Percentiles rank a stretch among this genome's conserved stretches.
Evolutionary conservation across 371 early-diverging fungal species (phyloP).

Genomic region (Capillidium heterosporum): DNA sequence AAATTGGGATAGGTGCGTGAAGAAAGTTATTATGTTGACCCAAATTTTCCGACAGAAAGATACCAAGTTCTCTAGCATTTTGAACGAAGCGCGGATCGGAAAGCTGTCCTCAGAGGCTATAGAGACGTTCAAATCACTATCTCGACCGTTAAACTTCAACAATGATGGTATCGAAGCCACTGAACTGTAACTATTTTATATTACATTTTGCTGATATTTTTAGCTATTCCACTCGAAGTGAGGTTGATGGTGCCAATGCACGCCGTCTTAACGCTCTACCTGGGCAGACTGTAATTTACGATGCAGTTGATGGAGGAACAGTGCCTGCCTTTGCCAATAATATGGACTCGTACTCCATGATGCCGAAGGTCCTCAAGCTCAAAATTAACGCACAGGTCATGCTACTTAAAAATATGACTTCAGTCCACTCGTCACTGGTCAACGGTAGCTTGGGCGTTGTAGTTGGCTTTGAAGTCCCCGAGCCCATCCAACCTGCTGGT

Average conservation of each 20-base stretch:
- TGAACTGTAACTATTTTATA: constrained; percentile 33
- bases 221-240: constrained; percentile 32
- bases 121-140: constrained; percentile 22
- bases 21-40: constrained; percentile 23
- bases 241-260: constrained; percentile 54
- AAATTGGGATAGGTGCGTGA: constrained; percentile 37
- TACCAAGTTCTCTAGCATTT: constrained; percentile 29
- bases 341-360: constrained; percentile 24
- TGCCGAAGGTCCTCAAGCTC: constrained; percentile 33
- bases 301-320: constrained; percentile 20
- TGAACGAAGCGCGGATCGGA: constrained; percentile 46
- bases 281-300: constrained; percentile 17
- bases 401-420: constrained; percentile 55
- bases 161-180: constrained; percentile 49
- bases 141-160: constrained; percentile 23
- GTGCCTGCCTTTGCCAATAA: not conserved
- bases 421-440: constrained; percentile 27
- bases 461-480: constrained; percentile 19
- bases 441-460: constrained; percentile 76
- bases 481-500: not conserved
- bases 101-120: constrained; percentile 26
- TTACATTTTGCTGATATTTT: not conserved
- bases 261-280: constrained; percentile 24
- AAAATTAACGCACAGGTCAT: constrained; percentile 74
- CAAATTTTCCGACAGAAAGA: constrained; percentile 35